phyloP scores from a whole-genome alignment of 768 basidiomycete genomes.

The Lactarius vividus region DNA sequence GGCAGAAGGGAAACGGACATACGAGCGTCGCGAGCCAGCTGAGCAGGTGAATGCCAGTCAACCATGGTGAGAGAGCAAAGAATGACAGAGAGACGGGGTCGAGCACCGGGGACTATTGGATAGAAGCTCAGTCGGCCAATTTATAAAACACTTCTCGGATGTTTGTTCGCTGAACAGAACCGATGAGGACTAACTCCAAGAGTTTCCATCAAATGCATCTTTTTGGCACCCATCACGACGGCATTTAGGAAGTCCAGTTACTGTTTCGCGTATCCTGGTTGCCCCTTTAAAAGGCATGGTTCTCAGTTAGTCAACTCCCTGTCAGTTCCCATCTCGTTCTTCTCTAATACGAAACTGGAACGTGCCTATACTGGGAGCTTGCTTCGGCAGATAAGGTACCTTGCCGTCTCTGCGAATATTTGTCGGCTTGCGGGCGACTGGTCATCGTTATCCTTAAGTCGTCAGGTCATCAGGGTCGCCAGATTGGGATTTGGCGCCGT shows the following conservation, averaged over 20 bases:
- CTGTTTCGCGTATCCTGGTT: neutral
- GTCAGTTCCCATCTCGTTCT: conserved; percentile 4
- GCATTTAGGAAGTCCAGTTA: conserved; percentile 19
- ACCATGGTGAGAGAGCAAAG: conserved; percentile 31
- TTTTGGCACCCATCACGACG: conserved; percentile 1
- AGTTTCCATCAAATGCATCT: conserved; percentile 5
- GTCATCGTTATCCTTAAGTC: neutral
- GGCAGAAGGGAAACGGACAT: conserved; percentile 22
- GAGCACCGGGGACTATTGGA: conserved; percentile 13
- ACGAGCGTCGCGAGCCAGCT: conserved; percentile 40
- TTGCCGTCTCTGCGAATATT: neutral
- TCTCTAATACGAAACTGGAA: conserved; percentile 3
- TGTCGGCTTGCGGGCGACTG: neutral
- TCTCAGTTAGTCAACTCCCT: conserved; percentile 21
- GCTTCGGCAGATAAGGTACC: conserved; percentile 18
- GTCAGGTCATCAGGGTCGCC: neutral
- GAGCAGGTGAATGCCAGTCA: conserved; percentile 41
- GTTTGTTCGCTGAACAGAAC: neutral
- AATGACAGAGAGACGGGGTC: conserved; percentile 1
- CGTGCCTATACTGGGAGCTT: neutral
- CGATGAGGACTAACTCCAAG: neutral
- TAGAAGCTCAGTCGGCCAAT: conserved; percentile 1
- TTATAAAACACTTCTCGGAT: conserved; percentile 9
- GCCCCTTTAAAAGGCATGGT: neutral
- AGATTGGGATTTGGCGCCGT: neutral